Percentiles rank a stretch among this genome's conserved stretches.
Conservation (phyloP, 176 grass and related monocot species). For the Triticum aestivum region IWGSC_CS_RefSeq_v2.1 NC_057807.1:357051820-357052319, state of each 20-base stretch:
- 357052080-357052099: constrained; percentile 68
- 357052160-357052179: constrained; percentile 48
- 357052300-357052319: constrained; percentile 35
- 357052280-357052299: constrained; percentile 50
- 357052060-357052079: constrained; percentile 66
- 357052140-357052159: constrained; percentile 74
- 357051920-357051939: background rate
- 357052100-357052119: constrained; percentile 65
- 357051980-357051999: background rate
- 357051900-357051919: background rate
- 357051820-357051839: background rate
- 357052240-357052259: constrained; percentile 74
- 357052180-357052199: constrained; percentile 42
- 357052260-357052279: constrained; percentile 71
- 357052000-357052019: constrained; percentile 13
- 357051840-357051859: background rate
- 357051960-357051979: background rate
- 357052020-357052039: constrained; percentile 59
- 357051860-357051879: background rate
- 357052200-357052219: constrained; percentile 48
- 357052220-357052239: constrained; percentile 67
- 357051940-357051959: background rate
- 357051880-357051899: too few relatives aligned
- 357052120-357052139: constrained; percentile 67
- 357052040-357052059: constrained; percentile 29